Evolutionary conservation across 805 yeast genomes (phyloP).

Genomic region (Sugiyamaella lignohabitans): DNA sequence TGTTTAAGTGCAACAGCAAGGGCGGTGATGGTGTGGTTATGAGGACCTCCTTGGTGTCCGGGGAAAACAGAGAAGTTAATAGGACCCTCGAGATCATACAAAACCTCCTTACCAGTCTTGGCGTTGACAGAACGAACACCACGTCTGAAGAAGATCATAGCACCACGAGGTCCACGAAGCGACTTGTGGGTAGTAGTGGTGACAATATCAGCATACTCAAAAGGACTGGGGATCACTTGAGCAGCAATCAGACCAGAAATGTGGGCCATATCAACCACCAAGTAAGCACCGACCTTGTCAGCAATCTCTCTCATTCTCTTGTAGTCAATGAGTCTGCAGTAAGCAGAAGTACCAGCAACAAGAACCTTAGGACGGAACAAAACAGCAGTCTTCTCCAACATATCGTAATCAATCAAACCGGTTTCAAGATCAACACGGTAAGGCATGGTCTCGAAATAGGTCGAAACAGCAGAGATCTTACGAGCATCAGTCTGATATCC

Average conservation of each 20-base stretch:
- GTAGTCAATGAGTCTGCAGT: conserved; percentile 94
- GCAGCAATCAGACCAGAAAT: conserved; percentile 95
- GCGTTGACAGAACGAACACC: conserved; percentile 82
- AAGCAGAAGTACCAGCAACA: conserved; percentile 98
- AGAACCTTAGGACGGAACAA: conserved; percentile 93
- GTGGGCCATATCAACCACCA: conserved; percentile 97
- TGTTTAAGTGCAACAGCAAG: conserved; percentile 95
- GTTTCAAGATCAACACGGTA: conserved; percentile 89
- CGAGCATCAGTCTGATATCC: conserved; percentile 94
- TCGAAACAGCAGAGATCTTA: conserved; percentile 92
- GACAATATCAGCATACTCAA: conserved; percentile 94
- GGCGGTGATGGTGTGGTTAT: conserved; percentile 97
- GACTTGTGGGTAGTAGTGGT: conserved; percentile 99
- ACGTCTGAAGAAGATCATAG: conserved; percentile 97
- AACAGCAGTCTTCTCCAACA: conserved; percentile 82
- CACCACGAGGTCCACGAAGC: conserved; percentile 99
- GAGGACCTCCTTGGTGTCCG: conserved; percentile 99
- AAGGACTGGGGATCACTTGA: conserved; percentile 92
- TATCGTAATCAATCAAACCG: conserved; percentile 94
- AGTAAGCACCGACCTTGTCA: conserved; percentile 94
- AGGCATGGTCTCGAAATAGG: conserved; percentile 98
- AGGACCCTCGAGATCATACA: conserved; percentile 87
- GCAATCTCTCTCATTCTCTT: conserved; percentile 95
- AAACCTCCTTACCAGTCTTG: conserved; percentile 87
- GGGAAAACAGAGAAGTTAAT: conserved; percentile 99